Evolutionary conservation across 495 filamentous ascomycete species (phyloP).

Genomic region (Aspergillus sparsus): DNA sequence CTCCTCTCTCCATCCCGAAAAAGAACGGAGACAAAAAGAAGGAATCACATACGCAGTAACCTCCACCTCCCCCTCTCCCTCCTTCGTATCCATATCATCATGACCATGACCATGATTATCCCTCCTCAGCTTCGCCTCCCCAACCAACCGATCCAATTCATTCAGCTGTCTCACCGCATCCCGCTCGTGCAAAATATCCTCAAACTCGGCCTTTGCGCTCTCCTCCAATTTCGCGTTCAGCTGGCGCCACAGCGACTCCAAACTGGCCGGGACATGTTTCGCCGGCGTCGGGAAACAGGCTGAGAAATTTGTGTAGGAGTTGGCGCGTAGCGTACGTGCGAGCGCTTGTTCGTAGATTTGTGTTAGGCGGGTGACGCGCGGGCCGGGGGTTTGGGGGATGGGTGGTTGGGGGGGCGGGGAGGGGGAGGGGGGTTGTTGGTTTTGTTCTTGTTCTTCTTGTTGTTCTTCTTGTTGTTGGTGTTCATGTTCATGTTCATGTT

Average conservation of each 20-base stretch:
- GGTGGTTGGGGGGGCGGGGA: constrained; percentile 61
- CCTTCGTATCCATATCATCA: constrained; percentile 21
- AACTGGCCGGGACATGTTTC: constrained; percentile 61
- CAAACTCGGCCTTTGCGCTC: constrained; percentile 69
- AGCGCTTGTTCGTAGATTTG: constrained; percentile 71
- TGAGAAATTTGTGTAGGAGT: constrained; percentile 76
- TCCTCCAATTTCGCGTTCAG: constrained; percentile 66
- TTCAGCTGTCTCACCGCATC: constrained; percentile 76
- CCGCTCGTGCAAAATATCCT: constrained; percentile 68
- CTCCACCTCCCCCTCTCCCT: constrained; percentile 24
- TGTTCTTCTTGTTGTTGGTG: constrained; percentile 12
- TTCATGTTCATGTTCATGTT: background rate
- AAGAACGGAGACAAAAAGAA: constrained; percentile 4
- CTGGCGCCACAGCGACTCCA: constrained; percentile 68
- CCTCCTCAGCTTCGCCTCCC: constrained; percentile 65
- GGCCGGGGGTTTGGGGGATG: constrained; percentile 64
- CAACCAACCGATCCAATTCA: constrained; percentile 74
- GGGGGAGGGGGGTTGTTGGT: constrained; percentile 32
- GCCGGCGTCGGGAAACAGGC: constrained; percentile 88
- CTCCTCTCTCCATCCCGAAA: constrained; percentile 1
- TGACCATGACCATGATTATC: constrained; percentile 23
- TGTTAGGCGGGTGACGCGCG: constrained; percentile 70
- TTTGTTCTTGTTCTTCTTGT: constrained; percentile 15
- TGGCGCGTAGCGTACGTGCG: constrained; percentile 67
- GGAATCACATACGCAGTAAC: constrained; percentile 42